Base-by-base conservation (phyloP, 805 yeast species). In the Ogataea polymorpha region DNA sequence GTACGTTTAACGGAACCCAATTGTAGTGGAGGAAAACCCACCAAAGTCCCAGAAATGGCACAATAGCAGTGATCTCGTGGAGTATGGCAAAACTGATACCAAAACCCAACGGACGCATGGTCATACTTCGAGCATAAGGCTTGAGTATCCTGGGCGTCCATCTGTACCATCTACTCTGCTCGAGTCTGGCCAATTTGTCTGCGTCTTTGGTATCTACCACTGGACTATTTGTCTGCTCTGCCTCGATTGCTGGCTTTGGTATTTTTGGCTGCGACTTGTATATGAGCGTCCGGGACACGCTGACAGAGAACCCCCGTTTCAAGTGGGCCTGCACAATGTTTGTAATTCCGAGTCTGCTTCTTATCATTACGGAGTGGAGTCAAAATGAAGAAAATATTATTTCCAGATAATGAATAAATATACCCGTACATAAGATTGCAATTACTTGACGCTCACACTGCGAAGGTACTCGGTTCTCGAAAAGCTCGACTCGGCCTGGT, bases 41-140 rank as follows among this genome's bases (percentile, higher is more conserved):
- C 82, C 82, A 77, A 5, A 76, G 47, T 0, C 72, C 69, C 4
- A 75, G 50, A 37, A 77, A 67, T 6, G 82, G 82, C 14, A 73
- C 66, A 3, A 77, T 65, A 1, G 80, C 80, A 0, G 79, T 66
- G 35, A 73, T 54, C 50, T 77, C 81, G 47, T 77, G 82, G 12
- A 77, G 61, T 10, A 75, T 63, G 6, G 70, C 57, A 50, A 77
- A 74, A 11, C 79, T 65, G 3, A 74, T 50, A 6, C 74, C 72
- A 50, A 65, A 65, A 9, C 62, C 66, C 23, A 61, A 33, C 1
- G 70, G 70, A 33, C 65, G 46, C 4, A 53, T 30, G 42, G 63
- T 36, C 35, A 65, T 43, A 5, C 55, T 51, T 32, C 54, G 50
- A 55, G 63, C 50, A 37, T 61, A 62, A 5, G 68, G 67, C 31